Evolutionary conservation across 805 yeast genomes (phyloP).

Genomic region (Kuraishia borneana): DNA sequence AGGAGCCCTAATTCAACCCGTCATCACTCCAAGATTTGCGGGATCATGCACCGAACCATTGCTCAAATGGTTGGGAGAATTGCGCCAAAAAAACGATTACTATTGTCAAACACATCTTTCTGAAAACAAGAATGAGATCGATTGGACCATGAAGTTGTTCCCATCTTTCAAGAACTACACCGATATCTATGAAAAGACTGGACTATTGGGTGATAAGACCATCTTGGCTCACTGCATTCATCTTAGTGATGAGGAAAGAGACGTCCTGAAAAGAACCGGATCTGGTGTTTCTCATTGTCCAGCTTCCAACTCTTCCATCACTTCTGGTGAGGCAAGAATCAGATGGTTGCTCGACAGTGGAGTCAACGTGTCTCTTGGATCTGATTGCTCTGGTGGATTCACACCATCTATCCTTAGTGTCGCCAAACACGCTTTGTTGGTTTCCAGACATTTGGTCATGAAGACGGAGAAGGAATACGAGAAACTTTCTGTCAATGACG

Average conservation of each 20-base stretch:
- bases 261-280: constrained; percentile 34
- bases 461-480: constrained; percentile 26
- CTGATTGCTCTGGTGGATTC: constrained; percentile 66
- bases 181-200: constrained; percentile 55
- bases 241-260: constrained; percentile 48
- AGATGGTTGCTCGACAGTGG: constrained; percentile 48
- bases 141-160: constrained; percentile 56
- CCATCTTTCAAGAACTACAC: constrained; percentile 63
- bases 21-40: constrained; percentile 85
- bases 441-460: constrained; percentile 58
- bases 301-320: constrained; percentile 68
- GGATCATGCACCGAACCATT: constrained; percentile 66
- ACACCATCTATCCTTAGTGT: constrained; percentile 47
- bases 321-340: constrained; percentile 81
- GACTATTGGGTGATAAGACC: constrained; percentile 48
- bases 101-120: constrained; percentile 80
- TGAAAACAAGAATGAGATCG: constrained; percentile 65
- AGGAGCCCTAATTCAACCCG: constrained; percentile 46
- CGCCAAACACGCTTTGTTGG: constrained; percentile 57
- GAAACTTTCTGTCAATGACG: constrained; percentile 55
- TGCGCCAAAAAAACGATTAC: constrained; percentile 30
- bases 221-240: constrained; percentile 83
- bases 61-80: constrained; percentile 44
- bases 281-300: constrained; percentile 87
- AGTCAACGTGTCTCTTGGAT: constrained; percentile 67